Base-by-base conservation (phyloP, 441 rosid species). In the Hura crepitans region DNA sequence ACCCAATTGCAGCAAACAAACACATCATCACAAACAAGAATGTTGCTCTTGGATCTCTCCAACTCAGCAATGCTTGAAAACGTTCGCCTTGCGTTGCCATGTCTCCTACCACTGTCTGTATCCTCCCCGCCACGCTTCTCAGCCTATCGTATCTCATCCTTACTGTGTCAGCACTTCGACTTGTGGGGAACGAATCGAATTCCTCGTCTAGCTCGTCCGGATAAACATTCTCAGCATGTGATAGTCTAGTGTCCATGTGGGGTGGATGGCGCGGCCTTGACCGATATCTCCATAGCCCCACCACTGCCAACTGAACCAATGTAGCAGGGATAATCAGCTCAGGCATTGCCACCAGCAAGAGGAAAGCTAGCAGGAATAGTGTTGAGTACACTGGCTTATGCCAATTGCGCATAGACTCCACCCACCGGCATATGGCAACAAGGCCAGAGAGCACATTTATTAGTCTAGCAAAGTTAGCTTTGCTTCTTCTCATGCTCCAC, bases 401-500 rank as follows among this genome's bases (percentile, higher is more conserved):
- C 91, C 89, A 87, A 22, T 76, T 79, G 69, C 87, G 70, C 17
- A 85, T 75, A 3, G 77, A 63, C 69, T 85, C 84, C n/a, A 83
- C 66, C 79, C 78, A 75, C 57, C 56, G 54, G 77, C 80, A 76
- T 12, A 74, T 74, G 14, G 75, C 75, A 18, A 74, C 51, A 0
- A 85, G 50, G 8, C 62, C 61, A 35, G 75, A 76, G 8, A 83
- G 74, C 65, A 78, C 76, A 6, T 71, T 51, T n/a, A 83, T 61
- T 18, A 87, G 74, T 45, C 87, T 74, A 42, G 75, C 86, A 56
- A 80, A 79, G 65, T 87, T 85, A 0, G 89, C 89, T 63, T 77
- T 82, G 50, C 86, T 83, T 78, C 82, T 80, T 73, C 91, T 78
- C 78, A 87, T 63, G 55, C 91, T 87, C 91, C 91, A 87, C 68